phyloP scores from a whole-genome alignment of 164 flowering plant genomes.

The Platanus orientalis region DNA sequence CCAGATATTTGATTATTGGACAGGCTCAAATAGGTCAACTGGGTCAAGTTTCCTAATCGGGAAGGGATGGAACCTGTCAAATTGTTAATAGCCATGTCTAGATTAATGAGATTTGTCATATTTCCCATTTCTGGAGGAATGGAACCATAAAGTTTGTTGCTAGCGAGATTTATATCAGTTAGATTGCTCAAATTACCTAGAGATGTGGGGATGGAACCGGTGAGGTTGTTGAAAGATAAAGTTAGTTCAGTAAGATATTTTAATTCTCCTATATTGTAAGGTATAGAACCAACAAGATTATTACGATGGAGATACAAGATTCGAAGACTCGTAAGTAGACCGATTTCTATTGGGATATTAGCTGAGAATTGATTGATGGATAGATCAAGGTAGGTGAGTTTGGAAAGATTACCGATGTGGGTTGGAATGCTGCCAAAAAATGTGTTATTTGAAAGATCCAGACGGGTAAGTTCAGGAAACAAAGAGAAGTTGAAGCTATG shows the following conservation, averaged over 20 bases:
- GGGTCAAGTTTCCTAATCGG: background rate
- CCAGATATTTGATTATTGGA: too few relatives aligned
- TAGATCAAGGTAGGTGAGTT: background rate
- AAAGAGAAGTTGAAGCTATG: constrained; percentile 6
- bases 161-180: too few relatives aligned
- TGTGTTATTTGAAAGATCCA: constrained; percentile 4
- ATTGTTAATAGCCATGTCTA: too few relatives aligned
- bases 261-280: background rate
- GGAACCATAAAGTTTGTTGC: too few relatives aligned
- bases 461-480: background rate
- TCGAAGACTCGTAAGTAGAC: background rate
- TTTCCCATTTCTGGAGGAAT: too few relatives aligned
- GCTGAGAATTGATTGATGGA: background rate
- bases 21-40: too few relatives aligned
- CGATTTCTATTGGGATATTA: background rate
- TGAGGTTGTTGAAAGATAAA: background rate
- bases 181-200: too few relatives aligned
- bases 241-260: background rate
- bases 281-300: background rate
- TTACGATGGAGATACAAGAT: background rate
- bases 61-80: background rate
- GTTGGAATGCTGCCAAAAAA: constrained; percentile 10
- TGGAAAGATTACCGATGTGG: constrained; percentile 8
- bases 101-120: too few relatives aligned
- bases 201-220: too few relatives aligned